A percentile compares a stretch with the other conserved stretches of the same genome.
Conservation (phyloP, 257 asterid genomes). For the Ilex aquifolium region DNA sequence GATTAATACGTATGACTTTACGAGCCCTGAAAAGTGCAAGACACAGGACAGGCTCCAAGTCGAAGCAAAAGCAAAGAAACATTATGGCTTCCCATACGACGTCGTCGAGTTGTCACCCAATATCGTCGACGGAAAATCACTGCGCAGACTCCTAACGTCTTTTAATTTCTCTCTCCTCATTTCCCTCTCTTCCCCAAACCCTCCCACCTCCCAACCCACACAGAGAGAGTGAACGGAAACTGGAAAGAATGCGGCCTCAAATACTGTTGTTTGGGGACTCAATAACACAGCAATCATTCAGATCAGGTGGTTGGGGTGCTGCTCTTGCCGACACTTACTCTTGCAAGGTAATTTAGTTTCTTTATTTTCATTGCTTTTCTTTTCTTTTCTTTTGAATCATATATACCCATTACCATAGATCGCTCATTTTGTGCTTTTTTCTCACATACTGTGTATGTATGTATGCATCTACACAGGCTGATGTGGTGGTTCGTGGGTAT, state of each 20-base stretch:
- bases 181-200: background rate
- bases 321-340: constrained; percentile 64
- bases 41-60: too few species aligned
- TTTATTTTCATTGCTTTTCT: background rate
- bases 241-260: constrained; percentile 54
- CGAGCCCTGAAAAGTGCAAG: too few species aligned
- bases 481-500: constrained; percentile 82
- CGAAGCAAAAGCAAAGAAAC: too few species aligned
- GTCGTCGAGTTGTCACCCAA: too few species aligned
- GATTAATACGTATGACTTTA: too few species aligned
- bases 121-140: too few species aligned
- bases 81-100: too few species aligned
- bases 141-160: too few species aligned
- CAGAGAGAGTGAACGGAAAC: background rate
- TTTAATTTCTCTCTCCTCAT: background rate
- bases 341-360: constrained; percentile 49
- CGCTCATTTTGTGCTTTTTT: background rate
- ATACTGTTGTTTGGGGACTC: constrained; percentile 88
- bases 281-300: constrained; percentile 68
- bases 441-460: background rate
- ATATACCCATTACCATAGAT: background rate
- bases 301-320: constrained; percentile 95
- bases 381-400: background rate
- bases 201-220: background rate
- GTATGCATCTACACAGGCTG: constrained; percentile 47